Conservation (phyloP, 2,329 filamentous ascomycete species). For the Trichoderma afroharzianum region DNA sequence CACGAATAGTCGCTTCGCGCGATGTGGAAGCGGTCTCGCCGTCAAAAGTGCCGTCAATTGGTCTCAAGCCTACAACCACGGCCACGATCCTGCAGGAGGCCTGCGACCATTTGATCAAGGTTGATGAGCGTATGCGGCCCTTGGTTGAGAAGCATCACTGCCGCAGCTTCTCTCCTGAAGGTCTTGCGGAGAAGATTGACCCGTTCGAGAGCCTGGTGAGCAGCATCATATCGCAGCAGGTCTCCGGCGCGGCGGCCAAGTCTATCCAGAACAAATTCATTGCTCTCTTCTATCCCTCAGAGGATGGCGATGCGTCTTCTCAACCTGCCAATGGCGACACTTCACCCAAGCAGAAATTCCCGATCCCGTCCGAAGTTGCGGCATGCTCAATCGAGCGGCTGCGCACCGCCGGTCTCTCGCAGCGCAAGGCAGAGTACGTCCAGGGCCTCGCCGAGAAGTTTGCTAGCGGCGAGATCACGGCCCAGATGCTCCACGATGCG, state of each 20-base stretch:
- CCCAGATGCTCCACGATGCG: conserved; percentile 70
- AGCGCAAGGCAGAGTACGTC: conserved; percentile 95
- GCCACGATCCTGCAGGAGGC: conserved; percentile 72
- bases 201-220: conserved; percentile 80
- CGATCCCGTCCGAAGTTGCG: conserved; percentile 70
- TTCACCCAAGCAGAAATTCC: conserved; percentile 52
- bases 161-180: conserved; percentile 73
- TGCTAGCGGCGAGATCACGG: conserved; percentile 66
- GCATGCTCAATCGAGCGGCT: conserved; percentile 61
- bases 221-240: conserved; percentile 94
- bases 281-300: conserved; percentile 57
- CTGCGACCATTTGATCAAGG: conserved; percentile 66
- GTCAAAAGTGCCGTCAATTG: conserved; percentile 35
- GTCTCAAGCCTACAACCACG: conserved; percentile 50
- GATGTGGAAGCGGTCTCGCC: conserved; percentile 43
- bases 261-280: conserved; percentile 87
- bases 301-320: conserved; percentile 9
- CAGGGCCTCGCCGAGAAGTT: conserved; percentile 83
- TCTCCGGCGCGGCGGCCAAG: conserved; percentile 85
- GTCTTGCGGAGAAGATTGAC: conserved; percentile 79
- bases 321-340: background rate
- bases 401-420: conserved; percentile 81
- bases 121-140: conserved; percentile 68
- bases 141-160: conserved; percentile 75
- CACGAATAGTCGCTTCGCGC: conserved; percentile 55